Evolutionary conservation across 179 eudicot species (phyloP).

Genomic region (Pouteria campechiana): DNA sequence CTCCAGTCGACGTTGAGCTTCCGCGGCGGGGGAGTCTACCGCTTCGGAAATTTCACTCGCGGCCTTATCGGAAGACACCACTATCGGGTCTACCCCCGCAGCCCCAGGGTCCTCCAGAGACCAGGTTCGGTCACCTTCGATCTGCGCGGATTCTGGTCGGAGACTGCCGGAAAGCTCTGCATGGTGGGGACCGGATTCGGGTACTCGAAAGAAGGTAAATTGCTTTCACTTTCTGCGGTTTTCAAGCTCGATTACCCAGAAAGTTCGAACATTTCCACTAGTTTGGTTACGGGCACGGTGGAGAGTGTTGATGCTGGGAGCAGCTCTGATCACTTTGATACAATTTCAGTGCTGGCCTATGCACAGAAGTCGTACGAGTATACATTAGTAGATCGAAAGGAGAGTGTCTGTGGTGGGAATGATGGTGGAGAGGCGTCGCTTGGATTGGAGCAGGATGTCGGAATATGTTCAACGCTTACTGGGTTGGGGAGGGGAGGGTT

Average conservation of each 20-base stretch:
- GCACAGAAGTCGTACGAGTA: conserved; percentile 8
- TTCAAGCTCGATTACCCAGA: conserved; percentile 9
- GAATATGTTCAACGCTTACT: neutral
- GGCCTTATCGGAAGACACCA: neutral
- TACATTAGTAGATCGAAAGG: conserved; percentile 6
- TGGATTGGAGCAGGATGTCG: neutral
- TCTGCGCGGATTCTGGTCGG: conserved; percentile 23
- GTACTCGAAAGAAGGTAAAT: conserved; percentile 2
- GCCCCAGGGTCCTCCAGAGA: too few species aligned
- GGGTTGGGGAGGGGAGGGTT: neutral
- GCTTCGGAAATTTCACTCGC: too few species aligned
- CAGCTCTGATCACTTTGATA: conserved; percentile 11
- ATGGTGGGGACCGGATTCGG: conserved; percentile 21
- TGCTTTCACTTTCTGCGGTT: conserved; percentile 11
- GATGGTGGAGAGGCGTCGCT: conserved; percentile 2
- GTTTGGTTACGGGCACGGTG: conserved; percentile 17
- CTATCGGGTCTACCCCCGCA: too few species aligned
- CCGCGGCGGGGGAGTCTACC: neutral
- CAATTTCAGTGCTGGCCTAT: conserved; percentile 7
- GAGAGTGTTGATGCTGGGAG: conserved; percentile 11
- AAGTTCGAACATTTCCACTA: neutral
- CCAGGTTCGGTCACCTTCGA: conserved; percentile 1
- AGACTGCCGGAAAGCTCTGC: conserved; percentile 17
- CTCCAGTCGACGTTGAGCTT: conserved; percentile 1
- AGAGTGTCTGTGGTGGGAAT: neutral